Base-by-base conservation (phyloP, 148 eudicot species). In the Silene conica region DNA sequence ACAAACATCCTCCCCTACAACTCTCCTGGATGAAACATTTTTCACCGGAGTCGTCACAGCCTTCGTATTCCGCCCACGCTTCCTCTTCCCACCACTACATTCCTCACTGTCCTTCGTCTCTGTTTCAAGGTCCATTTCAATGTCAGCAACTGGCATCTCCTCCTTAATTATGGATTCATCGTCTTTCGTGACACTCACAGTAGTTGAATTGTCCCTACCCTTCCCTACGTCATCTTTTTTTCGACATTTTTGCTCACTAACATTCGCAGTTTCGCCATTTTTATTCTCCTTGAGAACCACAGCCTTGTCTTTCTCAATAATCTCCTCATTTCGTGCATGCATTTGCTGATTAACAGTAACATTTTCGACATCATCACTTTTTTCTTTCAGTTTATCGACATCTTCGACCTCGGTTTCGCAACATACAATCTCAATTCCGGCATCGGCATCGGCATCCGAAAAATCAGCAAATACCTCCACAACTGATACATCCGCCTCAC, bases 1-100 rank as follows among this genome's bases (percentile, higher is more conserved):
- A 78, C 98, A 94, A 76, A 94, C 97, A 81, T 94, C 98, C 76
- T 94, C 98, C 52, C 87, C 97, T 12, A 73, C 79, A 38, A 68
- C 74, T 84, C 84, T 88, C 83, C 81, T 77, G n/a, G 76, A 62
- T 38, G 84, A 72, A 22, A 34, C 41, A 28, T 79, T 58, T 84
- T 69, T 93, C 46, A 76, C 77, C 31, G 31, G 31, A n/a, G 28
- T 2, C 1, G 71, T 13, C 14, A 34, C 62, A 0, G 77, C 68
- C 77, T 82, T 85, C 8, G 88, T 38, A 28, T 71, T 85, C 74
- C 81, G 90, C 43, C 43, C 43, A 38, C 43, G 43, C 85, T 89
- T 94, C 43, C 85, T 77, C 85, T 91, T 94, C 68, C 91, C 97
- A 80, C 84, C 87, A 78, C 85, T 72, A 1, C 74, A 74, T 48